Evolutionary conservation across 228 moss, liverwort and hornwort species (phyloP), one percentile per base, ranked within the genome.

Genomic region (Sphagnum magellanicum): DNA sequence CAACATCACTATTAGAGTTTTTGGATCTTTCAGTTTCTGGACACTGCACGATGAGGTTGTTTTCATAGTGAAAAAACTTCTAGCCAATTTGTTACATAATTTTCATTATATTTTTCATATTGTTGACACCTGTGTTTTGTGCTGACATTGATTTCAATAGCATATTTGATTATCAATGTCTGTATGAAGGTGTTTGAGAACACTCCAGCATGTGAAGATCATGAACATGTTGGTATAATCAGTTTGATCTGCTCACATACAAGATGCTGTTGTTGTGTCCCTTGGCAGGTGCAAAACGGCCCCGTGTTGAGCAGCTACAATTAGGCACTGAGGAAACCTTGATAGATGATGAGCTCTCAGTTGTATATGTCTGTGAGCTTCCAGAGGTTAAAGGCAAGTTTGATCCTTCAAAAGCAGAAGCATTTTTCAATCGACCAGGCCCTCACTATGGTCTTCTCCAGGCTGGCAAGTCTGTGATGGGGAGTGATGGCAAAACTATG

Each of bases 381-480:
- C 93, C 98, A 52, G 87, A 94, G 82, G 88, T 98, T 55, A 89
- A 79, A 64, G 98, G 98, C n/a, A 90, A 85, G 67, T 98, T 98
- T 80, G 98, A 98, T 74, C 90, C 90, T 47, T 74, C 68, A 48
- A 98, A 84, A 70, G 98, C 98, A 8, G 76, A 55, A 67, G 87
- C 87, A 16, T 79, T 86, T 55, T 89, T 90, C 63, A 76, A 69
- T 16, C 87, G 87, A 70, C 66, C 94, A 57, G 94, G 98, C 74
- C 91, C 90, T 63, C 93, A 98, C 49, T 98, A 92, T 74, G 93
- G 98, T 74, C 72, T 81, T 50, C 91, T 98, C 52, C 98, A 98
- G 73, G 71, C 89, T 61, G 98, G 98, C 59, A 85, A 90, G 61
- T 88, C 90, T 14, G 94, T 98, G 4, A 68, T 84, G 78, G 65